These are phyloP conservation scores for Calycina marina DNA, from an alignment of 2,329 filamentous ascomycete species.

Conservation along the genomic window DNA sequence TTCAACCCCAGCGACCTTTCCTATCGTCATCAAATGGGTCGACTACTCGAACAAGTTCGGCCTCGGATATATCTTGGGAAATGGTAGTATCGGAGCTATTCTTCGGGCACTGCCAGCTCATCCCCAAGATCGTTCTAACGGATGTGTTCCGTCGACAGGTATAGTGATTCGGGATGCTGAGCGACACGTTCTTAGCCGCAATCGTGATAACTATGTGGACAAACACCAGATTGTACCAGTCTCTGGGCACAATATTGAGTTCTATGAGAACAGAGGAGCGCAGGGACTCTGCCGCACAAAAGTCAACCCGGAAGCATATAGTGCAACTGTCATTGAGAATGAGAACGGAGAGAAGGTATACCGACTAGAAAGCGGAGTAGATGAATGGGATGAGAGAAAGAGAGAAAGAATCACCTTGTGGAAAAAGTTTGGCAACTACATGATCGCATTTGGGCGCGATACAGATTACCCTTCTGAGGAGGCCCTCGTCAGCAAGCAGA, in stretches of 20 bases:
- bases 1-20: conserved; percentile 39
- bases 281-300: conserved; percentile 47
- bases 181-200: conserved; percentile 48
- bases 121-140: conserved; percentile 30
- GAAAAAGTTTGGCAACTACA: conserved; percentile 64
- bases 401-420: conserved; percentile 50
- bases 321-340: conserved; percentile 36
- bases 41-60: conserved; percentile 83
- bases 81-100: conserved; percentile 65
- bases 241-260: conserved; percentile 45
- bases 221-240: conserved; percentile 50
- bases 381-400: conserved; percentile 51
- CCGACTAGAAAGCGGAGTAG: conserved; percentile 46
- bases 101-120: conserved; percentile 35
- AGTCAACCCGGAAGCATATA: conserved; percentile 48
- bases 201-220: conserved; percentile 39
- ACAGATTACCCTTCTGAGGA: conserved; percentile 39
- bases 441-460: conserved; percentile 60
- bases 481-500: conserved; percentile 21
- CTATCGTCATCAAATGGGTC: conserved; percentile 67
- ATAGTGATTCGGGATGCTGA: conserved; percentile 60
- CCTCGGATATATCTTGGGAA: conserved; percentile 69
- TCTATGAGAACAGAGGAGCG: conserved; percentile 58
- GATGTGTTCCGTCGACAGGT: conserved; percentile 51
- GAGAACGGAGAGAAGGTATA: conserved; percentile 40